phyloP scores from a whole-genome alignment of 2,329 filamentous ascomycete genomes.

The Exophiala sp. region DNA sequence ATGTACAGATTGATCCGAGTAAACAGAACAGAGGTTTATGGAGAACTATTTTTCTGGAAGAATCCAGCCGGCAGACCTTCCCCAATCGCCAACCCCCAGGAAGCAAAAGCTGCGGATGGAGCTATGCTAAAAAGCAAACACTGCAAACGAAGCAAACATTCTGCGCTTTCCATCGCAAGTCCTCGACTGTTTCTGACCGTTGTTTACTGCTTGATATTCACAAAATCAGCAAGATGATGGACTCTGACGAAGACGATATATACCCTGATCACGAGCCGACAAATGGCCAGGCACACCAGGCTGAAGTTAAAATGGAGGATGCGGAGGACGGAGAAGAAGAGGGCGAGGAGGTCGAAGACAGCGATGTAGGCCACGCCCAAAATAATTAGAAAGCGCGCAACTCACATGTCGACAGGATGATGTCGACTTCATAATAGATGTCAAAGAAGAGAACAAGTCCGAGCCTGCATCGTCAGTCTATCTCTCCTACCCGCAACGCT shows the following conservation, averaged over 20 bases:
- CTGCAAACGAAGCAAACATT: slow-evolving; percentile 14
- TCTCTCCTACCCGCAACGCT: slow-evolving; percentile 2
- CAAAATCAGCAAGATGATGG: slow-evolving; percentile 23
- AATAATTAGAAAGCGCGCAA: slow-evolving; percentile 40
- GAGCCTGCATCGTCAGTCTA: slow-evolving; percentile 37
- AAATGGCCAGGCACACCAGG: slow-evolving; percentile 11
- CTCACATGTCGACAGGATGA: slow-evolving; percentile 38
- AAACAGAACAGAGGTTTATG: slow-evolving; percentile 17
- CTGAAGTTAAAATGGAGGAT: slow-evolving; percentile 30
- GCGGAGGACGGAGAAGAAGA: slow-evolving; percentile 29
- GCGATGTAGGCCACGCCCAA: slow-evolving; percentile 34
- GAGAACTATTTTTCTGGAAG: slow-evolving; percentile 24
- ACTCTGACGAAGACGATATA: slow-evolving; percentile 28
- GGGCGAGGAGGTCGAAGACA: slow-evolving; percentile 32
- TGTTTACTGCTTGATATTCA: not conserved
- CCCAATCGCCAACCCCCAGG: slow-evolving; percentile 2
- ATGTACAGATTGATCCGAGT: slow-evolving; percentile 2
- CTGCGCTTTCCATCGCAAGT: not conserved
- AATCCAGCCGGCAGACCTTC: slow-evolving; percentile 21
- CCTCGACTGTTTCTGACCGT: not conserved
- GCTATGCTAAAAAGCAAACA: slow-evolving; percentile 2
- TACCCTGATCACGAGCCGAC: slow-evolving; percentile 20
- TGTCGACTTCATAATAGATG: slow-evolving; percentile 50
- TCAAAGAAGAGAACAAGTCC: slow-evolving; percentile 40
- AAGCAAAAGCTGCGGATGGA: slow-evolving; percentile 5